Percentiles rank a stretch among this genome's conserved stretches.
Evolutionary conservation across 768 basidiomycete genomes (phyloP).

Genomic region (Coprinopsis cinerea): DNA sequence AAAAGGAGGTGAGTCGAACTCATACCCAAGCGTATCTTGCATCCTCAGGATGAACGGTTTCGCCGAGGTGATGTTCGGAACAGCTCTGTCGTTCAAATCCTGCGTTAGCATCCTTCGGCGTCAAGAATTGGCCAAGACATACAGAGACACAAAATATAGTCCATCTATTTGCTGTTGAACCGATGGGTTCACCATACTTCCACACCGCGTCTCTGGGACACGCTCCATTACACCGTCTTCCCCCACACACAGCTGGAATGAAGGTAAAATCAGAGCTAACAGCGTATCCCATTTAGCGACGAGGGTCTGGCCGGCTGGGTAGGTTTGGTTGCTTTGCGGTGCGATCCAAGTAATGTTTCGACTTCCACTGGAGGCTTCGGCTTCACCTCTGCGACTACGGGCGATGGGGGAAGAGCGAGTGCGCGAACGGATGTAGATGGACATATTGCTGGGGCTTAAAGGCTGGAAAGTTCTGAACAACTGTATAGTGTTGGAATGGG

Average conservation of each 20-base stretch:
- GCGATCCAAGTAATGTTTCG: slow-evolving; percentile 9
- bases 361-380: background rate
- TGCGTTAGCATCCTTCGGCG: background rate
- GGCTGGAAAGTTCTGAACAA: slow-evolving; percentile 1
- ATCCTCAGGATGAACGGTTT: slow-evolving; percentile 15
- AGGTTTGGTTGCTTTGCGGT: slow-evolving; percentile 11
- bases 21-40: slow-evolving; percentile 21
- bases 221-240: background rate
- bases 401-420: background rate
- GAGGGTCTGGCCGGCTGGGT: slow-evolving; percentile 16
- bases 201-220: slow-evolving; percentile 14
- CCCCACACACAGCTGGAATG: slow-evolving; percentile 17
- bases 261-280: slow-evolving; percentile 10
- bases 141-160: slow-evolving; percentile 21
- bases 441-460: background rate
- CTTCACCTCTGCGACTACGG: background rate
- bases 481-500: background rate
- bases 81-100: slow-evolving; percentile 12
- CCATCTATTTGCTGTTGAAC: slow-evolving; percentile 16
- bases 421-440: background rate
- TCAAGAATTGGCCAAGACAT: slow-evolving; percentile 6
- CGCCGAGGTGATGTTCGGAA: slow-evolving; percentile 16
- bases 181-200: slow-evolving; percentile 17
- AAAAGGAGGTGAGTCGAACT: slow-evolving; percentile 22
- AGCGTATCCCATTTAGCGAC: slow-evolving; percentile 16